Conservation (phyloP, 352 stramenopile genomes). For the Elongisporangium senticosum region DNA sequence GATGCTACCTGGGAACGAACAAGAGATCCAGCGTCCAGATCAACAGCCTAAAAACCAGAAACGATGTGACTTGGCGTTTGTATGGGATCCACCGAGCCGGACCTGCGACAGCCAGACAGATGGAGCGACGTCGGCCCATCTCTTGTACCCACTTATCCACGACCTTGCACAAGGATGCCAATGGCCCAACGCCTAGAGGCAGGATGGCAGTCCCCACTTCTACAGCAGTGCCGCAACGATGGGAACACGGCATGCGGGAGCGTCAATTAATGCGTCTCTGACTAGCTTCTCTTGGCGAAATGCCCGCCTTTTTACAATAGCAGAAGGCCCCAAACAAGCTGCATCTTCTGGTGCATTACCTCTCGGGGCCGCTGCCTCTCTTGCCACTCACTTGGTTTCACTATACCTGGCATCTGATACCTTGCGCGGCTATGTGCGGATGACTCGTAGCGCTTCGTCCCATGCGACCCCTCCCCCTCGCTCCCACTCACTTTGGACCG, state of each 20-base stretch:
- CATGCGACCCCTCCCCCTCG: not conserved
- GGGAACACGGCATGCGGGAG: not conserved
- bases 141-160: not conserved
- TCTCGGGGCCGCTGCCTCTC: not conserved
- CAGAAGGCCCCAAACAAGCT: not conserved
- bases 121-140: not conserved
- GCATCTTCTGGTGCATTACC: too few species aligned
- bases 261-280: not conserved
- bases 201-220: not conserved
- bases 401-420: not conserved
- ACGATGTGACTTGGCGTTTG: not conserved
- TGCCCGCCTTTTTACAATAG: not conserved
- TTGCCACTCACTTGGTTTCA: not conserved
- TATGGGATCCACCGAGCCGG: not conserved
- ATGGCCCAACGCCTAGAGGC: too few species aligned
- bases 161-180: not conserved
- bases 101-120: not conserved
- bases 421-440: not conserved
- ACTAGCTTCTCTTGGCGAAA: not conserved
- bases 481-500: not conserved
- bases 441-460: not conserved
- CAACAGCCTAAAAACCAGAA: not conserved
- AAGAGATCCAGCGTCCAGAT: not conserved
- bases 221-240: not conserved
- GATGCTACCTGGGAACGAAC: not conserved